Evolutionary conservation across 768 basidiomycete species (phyloP), one percentile per base, ranked within the genome.

Genomic region (Amylocystis lapponica): DNA sequence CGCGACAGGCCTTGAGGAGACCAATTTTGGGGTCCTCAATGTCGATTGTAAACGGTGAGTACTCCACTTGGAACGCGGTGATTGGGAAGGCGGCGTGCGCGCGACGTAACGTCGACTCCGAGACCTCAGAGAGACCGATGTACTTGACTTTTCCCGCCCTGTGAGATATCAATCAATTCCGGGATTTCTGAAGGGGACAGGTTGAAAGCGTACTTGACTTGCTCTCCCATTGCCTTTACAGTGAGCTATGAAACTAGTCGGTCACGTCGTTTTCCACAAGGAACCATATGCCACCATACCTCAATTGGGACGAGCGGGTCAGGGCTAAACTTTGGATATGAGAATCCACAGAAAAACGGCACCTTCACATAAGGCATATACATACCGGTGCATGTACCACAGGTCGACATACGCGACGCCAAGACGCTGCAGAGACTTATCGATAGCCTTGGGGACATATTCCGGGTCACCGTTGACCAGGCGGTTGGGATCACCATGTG

Each of bases 61-160:
- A 74, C 51, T 72, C 72, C 36, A 72, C 62, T 46, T 75, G 67
- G 8, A 71, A 44, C 2, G 70, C 70, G 10, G 70, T 48, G 46
- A 74, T 67, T 5, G 69, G 70, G 40, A 71, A 68, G 5, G 73
- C 66, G 4, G 68, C 67, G 45, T 68, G 62, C 12, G 59, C 58
- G n/a, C 56, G 45, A 3, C 51, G 50, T 22, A 57, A 50, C 12
- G 53, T 57, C 2, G 36, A 38, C 19, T 52, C 53, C 12, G 52
- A 55, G 41, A 52, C 42, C 59, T 45, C 66, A 50, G 46, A 72
- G 43, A 47, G 64, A 2, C 60, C 58, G 12, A 61, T 39, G 37
- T 53, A 53, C 21, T 53, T 52, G 20, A 59, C 47, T 36, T 59
- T 57, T 11, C 59, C 59, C 57, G 19, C 58, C 39, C 60, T 66